Evolutionary conservation across 768 basidiomycete genomes (phyloP).

Genomic region (Termitomyces sp.): DNA sequence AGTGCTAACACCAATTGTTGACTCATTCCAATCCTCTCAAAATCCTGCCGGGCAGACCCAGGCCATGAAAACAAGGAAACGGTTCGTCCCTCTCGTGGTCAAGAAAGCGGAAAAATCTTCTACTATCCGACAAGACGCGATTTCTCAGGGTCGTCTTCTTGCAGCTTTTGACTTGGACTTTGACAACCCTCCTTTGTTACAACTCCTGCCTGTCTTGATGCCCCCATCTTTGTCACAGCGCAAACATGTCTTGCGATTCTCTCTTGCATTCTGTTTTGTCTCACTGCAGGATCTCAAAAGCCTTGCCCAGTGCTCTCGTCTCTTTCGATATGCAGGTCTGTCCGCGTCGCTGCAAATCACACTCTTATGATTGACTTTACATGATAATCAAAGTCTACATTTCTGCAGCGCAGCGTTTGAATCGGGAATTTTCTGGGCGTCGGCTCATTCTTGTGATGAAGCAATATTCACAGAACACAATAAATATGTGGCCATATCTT

Average conservation of each 20-base stretch:
- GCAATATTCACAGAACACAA: constrained; percentile 37
- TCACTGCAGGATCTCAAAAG: constrained; percentile 33
- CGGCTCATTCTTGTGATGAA: constrained; percentile 36
- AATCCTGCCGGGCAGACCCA: background rate
- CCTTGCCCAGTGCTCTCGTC: constrained; percentile 51
- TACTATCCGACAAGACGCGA: background rate
- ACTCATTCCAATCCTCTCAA: background rate
- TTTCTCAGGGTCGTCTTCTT: too few species aligned
- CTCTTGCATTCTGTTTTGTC: constrained; percentile 49
- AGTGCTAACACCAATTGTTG: background rate
- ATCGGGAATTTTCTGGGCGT: constrained; percentile 39
- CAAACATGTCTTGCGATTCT: constrained; percentile 44
- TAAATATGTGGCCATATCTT: constrained; percentile 73
- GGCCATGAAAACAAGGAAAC: constrained; percentile 9
- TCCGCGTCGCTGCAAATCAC: constrained; percentile 5
- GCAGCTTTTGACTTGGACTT: constrained; percentile 30
- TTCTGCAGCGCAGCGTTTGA: constrained; percentile 48
- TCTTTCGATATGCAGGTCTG: constrained; percentile 60
- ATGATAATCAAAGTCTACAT: constrained; percentile 46
- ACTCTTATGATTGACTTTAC: constrained; percentile 1
- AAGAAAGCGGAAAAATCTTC: background rate
- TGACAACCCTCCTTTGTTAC: constrained; percentile 12
- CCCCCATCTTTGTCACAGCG: constrained; percentile 58
- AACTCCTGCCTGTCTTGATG: constrained; percentile 38
- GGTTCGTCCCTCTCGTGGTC: constrained; percentile 26